A percentile compares a stretch with the other conserved stretches of the same genome.
These are phyloP conservation scores for Hawksworthiomyces lignivorus DNA, from an alignment of 2,329 filamentous ascomycete species.

Conservation along the genomic window DNA sequence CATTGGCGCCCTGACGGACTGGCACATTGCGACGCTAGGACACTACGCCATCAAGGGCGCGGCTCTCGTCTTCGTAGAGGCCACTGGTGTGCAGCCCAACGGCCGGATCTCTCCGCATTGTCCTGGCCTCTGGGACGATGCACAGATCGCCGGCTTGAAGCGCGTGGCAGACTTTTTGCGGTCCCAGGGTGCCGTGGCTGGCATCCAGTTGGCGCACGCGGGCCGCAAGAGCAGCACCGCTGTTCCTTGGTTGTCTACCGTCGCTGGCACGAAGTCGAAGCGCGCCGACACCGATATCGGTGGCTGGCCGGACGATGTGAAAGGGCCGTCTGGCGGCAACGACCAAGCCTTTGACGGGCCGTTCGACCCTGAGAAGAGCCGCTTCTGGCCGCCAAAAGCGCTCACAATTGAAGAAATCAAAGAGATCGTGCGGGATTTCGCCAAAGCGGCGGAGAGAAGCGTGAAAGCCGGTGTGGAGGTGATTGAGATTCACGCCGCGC, in stretches of 20 bases:
- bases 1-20: constrained; percentile 27
- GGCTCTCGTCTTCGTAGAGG: constrained; percentile 20
- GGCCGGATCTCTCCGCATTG: constrained; percentile 29
- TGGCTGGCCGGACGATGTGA: constrained; percentile 37
- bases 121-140: constrained; percentile 28
- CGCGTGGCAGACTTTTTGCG: constrained; percentile 35
- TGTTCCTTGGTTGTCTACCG: constrained; percentile 49
- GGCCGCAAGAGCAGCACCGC: constrained; percentile 48
- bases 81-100: constrained; percentile 21
- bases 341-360: background rate
- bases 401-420: constrained; percentile 60
- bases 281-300: constrained; percentile 24
- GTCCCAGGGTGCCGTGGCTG: constrained; percentile 53
- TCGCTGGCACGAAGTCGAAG: constrained; percentile 13
- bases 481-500: constrained; percentile 67
- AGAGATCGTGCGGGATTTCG: constrained; percentile 52
- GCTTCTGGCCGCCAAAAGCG: constrained; percentile 38
- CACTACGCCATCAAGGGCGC: constrained; percentile 22
- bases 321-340: constrained; percentile 23
- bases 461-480: constrained; percentile 59
- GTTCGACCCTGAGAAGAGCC: background rate
- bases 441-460: constrained; percentile 43
- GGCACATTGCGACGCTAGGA: constrained; percentile 26
- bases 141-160: constrained; percentile 26
- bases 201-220: constrained; percentile 64